Conservation (phyloP, 139 green algal species). For the Micractinium conductrix region DNA sequence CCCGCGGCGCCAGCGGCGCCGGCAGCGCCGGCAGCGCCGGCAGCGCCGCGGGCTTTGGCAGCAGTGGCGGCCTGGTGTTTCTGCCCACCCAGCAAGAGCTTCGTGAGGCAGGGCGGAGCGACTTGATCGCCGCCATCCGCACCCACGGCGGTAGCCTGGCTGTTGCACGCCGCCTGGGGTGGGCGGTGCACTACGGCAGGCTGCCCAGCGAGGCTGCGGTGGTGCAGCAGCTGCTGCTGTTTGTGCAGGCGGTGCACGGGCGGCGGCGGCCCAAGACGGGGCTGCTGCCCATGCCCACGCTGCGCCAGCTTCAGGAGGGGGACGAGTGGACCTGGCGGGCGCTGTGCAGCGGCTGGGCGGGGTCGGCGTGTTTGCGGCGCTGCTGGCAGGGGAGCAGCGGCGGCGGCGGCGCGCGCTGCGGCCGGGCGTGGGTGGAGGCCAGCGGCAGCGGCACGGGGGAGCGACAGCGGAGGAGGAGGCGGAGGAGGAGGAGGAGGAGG, state of each 20-base stretch:
- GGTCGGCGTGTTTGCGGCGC: not conserved
- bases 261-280: not conserved
- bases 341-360: slow-evolving; percentile 30
- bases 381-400: slow-evolving; percentile 23
- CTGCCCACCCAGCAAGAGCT: slow-evolving; percentile 50
- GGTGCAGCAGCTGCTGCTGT: slow-evolving; percentile 19
- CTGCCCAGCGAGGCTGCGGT: slow-evolving; percentile 20
- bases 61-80: not conserved
- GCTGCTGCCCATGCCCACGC: slow-evolving; percentile 26
- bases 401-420: slow-evolving; percentile 5
- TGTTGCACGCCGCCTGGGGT: slow-evolving; percentile 44
- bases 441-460: not conserved
- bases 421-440: no score
- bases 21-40: not conserved
- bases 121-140: slow-evolving; percentile 47
- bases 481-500: not conserved
- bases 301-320: slow-evolving; percentile 19
- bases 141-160: slow-evolving; percentile 38
- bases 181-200: slow-evolving; percentile 8
- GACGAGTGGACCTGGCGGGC: slow-evolving; percentile 12
- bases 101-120: slow-evolving; percentile 20
- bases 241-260: not conserved
- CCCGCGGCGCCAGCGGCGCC: not conserved
- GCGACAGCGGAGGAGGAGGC: not conserved
- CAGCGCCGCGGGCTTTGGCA: not conserved